These are phyloP conservation scores for Thymus quinquecostatus DNA, from an alignment of 257 asterid species.

Conservation along the genomic window DNA sequence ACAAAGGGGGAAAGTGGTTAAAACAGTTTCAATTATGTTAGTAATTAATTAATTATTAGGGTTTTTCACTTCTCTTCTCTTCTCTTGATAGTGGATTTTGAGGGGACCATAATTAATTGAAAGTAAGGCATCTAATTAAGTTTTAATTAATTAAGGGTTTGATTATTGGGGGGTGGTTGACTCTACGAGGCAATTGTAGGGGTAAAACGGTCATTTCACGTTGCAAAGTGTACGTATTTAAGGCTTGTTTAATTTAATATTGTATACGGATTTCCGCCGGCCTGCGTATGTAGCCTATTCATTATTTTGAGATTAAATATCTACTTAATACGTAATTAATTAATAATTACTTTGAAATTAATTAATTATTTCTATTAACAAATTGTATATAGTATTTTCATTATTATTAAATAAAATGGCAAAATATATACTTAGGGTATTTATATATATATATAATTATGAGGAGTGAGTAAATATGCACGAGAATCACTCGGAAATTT, in stretches of 20 bases:
- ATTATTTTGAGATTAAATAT: not conserved
- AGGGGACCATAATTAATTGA: constrained; percentile 57
- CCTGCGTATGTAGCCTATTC: constrained; percentile 45
- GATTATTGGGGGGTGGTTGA: constrained; percentile 45
- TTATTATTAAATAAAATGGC: not conserved
- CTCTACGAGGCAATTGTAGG: constrained; percentile 33
- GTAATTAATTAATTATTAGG: constrained; percentile 35
- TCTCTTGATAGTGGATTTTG: constrained; percentile 38
- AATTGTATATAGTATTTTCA: not conserved
- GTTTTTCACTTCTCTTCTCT: constrained; percentile 9
- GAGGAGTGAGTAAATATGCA: constrained; percentile 25
- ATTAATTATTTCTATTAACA: too few relatives aligned
- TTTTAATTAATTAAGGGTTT: constrained; percentile 43
- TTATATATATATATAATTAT: not conserved
- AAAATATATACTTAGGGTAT: not conserved
- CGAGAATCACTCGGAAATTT: constrained; percentile 29
- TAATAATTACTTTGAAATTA: too few relatives aligned
- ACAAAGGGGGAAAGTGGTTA: constrained; percentile 30
- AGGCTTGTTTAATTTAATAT: constrained; percentile 12
- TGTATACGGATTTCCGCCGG: constrained; percentile 57
- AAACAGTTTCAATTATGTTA: constrained; percentile 35
- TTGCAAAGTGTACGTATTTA: constrained; percentile 32
- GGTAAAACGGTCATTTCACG: constrained; percentile 37
- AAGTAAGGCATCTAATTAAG: constrained; percentile 46
- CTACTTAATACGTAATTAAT: too few relatives aligned